A percentile compares a stretch with the other conserved stretches of the same genome.
Conservation (phyloP, 306 rosid species). For the Fragaria nilgerrensis region DNA sequence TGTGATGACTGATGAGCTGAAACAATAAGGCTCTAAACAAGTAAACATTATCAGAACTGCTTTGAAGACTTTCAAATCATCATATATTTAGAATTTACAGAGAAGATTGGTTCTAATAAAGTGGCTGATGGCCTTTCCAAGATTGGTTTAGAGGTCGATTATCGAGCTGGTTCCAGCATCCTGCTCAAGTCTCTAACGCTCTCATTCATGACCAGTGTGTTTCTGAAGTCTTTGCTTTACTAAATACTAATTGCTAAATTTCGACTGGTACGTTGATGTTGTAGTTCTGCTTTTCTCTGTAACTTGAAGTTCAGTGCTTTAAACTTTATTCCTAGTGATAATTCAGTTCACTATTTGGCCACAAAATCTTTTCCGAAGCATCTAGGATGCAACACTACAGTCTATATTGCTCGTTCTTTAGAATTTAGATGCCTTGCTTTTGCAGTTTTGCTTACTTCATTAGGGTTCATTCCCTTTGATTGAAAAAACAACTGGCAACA, state of each 20-base stretch:
- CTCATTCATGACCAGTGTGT: background rate
- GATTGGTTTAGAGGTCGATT: background rate
- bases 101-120: too few species aligned
- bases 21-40: background rate
- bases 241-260: background rate
- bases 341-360: constrained; percentile 6
- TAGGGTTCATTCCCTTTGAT: background rate
- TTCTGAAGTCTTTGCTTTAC: background rate
- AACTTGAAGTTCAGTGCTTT: background rate
- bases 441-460: background rate
- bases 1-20: background rate
- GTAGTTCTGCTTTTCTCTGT: background rate
- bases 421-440: background rate
- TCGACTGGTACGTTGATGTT: background rate
- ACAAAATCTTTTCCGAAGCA: background rate
- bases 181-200: background rate
- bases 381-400: background rate
- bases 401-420: background rate
- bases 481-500: background rate
- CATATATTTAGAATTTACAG: background rate
- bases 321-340: background rate
- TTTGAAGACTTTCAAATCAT: background rate
- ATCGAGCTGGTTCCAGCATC: background rate
- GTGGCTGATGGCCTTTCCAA: background rate
- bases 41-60: background rate